phyloP scores from a whole-genome alignment of 805 yeast species.

The Suhomyces emberorum region DNA sequence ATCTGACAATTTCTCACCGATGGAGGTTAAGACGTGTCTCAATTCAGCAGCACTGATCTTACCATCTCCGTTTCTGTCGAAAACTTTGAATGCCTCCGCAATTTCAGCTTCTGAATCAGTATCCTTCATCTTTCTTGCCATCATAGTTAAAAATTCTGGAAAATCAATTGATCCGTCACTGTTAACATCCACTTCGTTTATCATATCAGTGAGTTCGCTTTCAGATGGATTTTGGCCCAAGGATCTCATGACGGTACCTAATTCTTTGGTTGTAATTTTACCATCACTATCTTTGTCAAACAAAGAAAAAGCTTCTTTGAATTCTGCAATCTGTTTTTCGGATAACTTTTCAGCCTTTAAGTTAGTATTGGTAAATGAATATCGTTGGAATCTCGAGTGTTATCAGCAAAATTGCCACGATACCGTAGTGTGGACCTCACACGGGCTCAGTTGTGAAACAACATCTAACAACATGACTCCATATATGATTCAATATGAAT shows the following conservation, averaged over 20 bases:
- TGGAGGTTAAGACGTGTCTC: slow-evolving; percentile 93
- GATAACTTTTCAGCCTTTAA: slow-evolving; percentile 82
- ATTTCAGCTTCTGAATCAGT: slow-evolving; percentile 97
- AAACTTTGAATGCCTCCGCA: slow-evolving; percentile 96
- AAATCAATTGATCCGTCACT: slow-evolving; percentile 72
- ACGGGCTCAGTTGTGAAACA: no score
- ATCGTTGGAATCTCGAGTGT: no score
- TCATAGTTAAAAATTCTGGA: slow-evolving; percentile 46
- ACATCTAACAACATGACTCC: no score
- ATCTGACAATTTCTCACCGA: slow-evolving; percentile 94
- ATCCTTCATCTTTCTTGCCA: slow-evolving; percentile 75
- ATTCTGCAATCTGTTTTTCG: slow-evolving; percentile 94
- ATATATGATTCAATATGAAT: no score
- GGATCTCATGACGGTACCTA: slow-evolving; percentile 99
- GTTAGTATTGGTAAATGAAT: slow-evolving; percentile 1
- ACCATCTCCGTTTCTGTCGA: slow-evolving; percentile 95
- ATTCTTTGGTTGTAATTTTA: slow-evolving; percentile 89
- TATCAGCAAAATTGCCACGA: no score
- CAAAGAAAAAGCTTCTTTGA: slow-evolving; percentile 95
- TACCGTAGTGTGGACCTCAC: no score
- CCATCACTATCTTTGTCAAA: slow-evolving; percentile 98
- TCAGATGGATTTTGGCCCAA: slow-evolving; percentile 96
- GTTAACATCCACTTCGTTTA: slow-evolving; percentile 95
- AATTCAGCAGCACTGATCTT: slow-evolving; percentile 94
- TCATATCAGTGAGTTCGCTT: slow-evolving; percentile 92